Conservation (phyloP, 352 stramenopile genomes). For the Phytophthora aleatoria region DNA sequence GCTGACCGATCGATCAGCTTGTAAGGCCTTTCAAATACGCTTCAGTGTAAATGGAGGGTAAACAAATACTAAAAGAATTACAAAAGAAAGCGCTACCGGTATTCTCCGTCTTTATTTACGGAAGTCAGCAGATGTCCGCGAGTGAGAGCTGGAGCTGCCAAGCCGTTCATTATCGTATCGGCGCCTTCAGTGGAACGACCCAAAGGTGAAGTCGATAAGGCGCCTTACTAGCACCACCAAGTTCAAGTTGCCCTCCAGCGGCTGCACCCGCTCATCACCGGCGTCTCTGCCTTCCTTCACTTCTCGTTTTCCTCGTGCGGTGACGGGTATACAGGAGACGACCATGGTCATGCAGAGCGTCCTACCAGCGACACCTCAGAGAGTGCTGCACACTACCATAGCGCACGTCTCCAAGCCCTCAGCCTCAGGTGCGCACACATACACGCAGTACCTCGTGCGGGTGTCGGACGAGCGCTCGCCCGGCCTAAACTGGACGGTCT, state of each 20-base stretch:
- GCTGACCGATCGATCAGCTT: not conserved
- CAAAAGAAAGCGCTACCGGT: slow-evolving; percentile 18
- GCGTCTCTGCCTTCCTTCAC: slow-evolving; percentile 29
- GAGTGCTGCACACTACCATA: slow-evolving; percentile 82
- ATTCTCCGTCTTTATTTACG: slow-evolving; percentile 26
- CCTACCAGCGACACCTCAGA: slow-evolving; percentile 30
- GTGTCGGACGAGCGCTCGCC: slow-evolving; percentile 81
- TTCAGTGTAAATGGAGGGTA: slow-evolving; percentile 1
- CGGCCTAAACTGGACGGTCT: slow-evolving; percentile 80
- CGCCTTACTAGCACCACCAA: slow-evolving; percentile 13
- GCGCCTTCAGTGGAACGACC: slow-evolving; percentile 11
- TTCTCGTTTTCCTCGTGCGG: slow-evolving; percentile 22
- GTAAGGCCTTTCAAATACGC: not conserved
- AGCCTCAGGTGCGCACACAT: slow-evolving; percentile 56
- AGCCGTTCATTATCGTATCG: slow-evolving; percentile 24
- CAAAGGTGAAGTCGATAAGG: not conserved
- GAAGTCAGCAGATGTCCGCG: slow-evolving; percentile 19
- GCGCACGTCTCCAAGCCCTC: slow-evolving; percentile 77
- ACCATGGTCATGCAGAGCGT: slow-evolving; percentile 45
- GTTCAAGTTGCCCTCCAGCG: slow-evolving; percentile 31
- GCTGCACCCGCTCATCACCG: slow-evolving; percentile 1
- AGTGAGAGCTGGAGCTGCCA: not conserved
- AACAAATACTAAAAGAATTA: not conserved
- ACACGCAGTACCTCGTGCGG: slow-evolving; percentile 86
- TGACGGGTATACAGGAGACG: slow-evolving; percentile 4